Percentiles rank a stretch among this genome's conserved stretches.
Evolutionary conservation across 805 yeast species (phyloP).

Genomic region (Metschnikowia gruessii): DNA sequence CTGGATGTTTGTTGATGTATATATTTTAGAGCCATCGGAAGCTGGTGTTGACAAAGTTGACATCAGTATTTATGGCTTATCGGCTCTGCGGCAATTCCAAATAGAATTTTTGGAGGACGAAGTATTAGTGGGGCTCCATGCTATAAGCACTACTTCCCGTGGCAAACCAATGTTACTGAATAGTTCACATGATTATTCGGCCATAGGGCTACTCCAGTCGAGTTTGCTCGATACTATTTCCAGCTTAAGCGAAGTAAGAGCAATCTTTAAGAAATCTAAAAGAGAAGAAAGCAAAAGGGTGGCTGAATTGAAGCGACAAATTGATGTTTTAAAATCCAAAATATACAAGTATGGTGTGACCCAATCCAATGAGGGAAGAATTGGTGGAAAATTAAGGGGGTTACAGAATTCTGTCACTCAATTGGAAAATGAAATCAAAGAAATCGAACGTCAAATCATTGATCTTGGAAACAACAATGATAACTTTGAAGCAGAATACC

Average conservation of each 20-base stretch:
- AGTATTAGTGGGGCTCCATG: conserved; percentile 21
- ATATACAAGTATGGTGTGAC: conserved; percentile 30
- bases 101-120: conserved; percentile 27
- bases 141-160: conserved; percentile 29
- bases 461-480: conserved; percentile 16
- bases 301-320: conserved; percentile 31
- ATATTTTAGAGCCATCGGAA: conserved; percentile 9
- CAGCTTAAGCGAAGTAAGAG: conserved; percentile 23
- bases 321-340: conserved; percentile 31
- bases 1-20: conserved; percentile 31
- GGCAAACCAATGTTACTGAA: background rate
- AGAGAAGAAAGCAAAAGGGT: conserved; percentile 38
- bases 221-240: conserved; percentile 33
- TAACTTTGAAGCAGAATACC: conserved; percentile 15
- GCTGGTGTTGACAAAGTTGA: conserved; percentile 14
- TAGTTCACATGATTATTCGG: conserved; percentile 14
- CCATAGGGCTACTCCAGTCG: conserved; percentile 32
- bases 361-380: conserved; percentile 28
- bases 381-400: conserved; percentile 38
- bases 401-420: conserved; percentile 39
- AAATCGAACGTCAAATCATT: conserved; percentile 21
- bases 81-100: conserved; percentile 38
- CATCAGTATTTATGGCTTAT: conserved; percentile 34
- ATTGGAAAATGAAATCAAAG: conserved; percentile 34
- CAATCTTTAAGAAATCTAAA: conserved; percentile 31